Evolutionary conservation across 306 rosid species (phyloP).

Genomic region (Quercus dentata): DNA sequence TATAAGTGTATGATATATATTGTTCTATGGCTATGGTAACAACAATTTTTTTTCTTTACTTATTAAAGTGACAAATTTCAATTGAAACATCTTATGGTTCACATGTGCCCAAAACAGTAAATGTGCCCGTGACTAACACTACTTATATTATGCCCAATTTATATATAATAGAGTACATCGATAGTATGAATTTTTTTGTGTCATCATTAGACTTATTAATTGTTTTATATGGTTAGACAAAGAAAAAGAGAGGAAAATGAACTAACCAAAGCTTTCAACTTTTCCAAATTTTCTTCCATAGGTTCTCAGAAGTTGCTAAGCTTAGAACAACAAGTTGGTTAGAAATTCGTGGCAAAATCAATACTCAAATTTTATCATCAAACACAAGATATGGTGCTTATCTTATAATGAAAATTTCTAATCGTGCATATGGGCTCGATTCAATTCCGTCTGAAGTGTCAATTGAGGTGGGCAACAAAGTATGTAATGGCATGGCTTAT

Average conservation of each 20-base stretch:
- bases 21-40: background rate
- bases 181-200: too few relatives aligned
- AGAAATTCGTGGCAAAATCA: conserved; percentile 52
- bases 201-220: too few relatives aligned
- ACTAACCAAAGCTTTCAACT: background rate
- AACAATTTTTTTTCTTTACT: too few relatives aligned
- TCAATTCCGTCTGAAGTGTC: conserved; percentile 29
- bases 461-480: conserved; percentile 25
- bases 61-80: too few relatives aligned
- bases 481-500: conserved; percentile 24
- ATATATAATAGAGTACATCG: too few relatives aligned
- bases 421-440: conserved; percentile 51
- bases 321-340: conserved; percentile 54
- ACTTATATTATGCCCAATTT: too few relatives aligned
- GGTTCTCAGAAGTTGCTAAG: conserved; percentile 46
- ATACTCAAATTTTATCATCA: conserved; percentile 24
- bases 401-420: conserved; percentile 41
- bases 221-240: too few relatives aligned
- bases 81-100: too few relatives aligned
- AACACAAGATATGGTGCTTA: conserved; percentile 54
- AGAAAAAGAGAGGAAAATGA: background rate
- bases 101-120: too few relatives aligned
- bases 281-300: conserved; percentile 10
- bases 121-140: too few relatives aligned
- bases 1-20: background rate